A percentile compares a stretch with the other conserved stretches of the same genome.
phyloP scores from a whole-genome alignment of 257 asterid genomes.

The Solanum paucissectum region DNA sequence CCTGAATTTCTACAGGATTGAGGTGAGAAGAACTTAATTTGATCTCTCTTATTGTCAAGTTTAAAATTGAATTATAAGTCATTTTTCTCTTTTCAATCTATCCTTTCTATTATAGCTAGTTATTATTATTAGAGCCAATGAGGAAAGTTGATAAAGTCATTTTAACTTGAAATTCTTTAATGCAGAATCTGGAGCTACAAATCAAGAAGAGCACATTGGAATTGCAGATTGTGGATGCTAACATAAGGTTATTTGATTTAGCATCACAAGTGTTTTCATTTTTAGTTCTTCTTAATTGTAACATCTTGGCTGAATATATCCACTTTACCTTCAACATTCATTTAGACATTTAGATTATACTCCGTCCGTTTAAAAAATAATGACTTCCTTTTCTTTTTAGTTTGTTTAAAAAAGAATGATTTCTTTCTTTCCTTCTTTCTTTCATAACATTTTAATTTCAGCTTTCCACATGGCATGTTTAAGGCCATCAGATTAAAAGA shows the following conservation, averaged over 20 bases:
- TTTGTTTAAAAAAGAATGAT: too few relatives aligned
- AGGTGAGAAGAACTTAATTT: too few relatives aligned
- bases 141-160: background rate
- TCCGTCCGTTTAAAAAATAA: too few relatives aligned
- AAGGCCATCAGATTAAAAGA: too few relatives aligned
- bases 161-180: background rate
- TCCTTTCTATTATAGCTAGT: background rate
- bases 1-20: background rate
- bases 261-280: background rate
- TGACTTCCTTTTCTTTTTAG: too few relatives aligned
- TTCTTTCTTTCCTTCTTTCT: too few relatives aligned
- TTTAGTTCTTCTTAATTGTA: background rate
- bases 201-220: constrained; percentile 31
- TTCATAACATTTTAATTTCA: too few relatives aligned
- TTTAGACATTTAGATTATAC: background rate
- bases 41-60: too few relatives aligned
- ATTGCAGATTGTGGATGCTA: constrained; percentile 31
- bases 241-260: constrained; percentile 24
- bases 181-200: constrained; percentile 45
- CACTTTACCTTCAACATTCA: background rate
- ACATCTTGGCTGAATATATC: background rate
- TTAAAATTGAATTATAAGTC: too few relatives aligned
- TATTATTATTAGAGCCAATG: background rate
- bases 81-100: too few relatives aligned
- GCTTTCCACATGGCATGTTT: too few relatives aligned